Evolutionary conservation across 495 filamentous ascomycete species (phyloP).

Genomic region (Aspergillus mulundensis): DNA sequence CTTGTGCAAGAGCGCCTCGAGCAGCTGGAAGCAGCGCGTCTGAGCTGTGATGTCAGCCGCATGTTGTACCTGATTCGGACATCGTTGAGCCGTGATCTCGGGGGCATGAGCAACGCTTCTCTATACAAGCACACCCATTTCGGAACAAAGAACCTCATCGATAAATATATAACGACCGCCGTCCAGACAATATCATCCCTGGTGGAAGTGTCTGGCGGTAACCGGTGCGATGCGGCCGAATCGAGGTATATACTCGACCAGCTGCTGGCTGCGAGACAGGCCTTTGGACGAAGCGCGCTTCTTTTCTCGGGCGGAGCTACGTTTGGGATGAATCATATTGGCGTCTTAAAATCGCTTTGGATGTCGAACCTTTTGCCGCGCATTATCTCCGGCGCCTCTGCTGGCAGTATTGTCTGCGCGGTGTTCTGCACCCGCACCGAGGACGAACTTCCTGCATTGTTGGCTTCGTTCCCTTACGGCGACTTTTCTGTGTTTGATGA

Average conservation of each 20-base stretch:
- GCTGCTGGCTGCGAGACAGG: conserved; percentile 73
- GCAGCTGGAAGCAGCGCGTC: conserved; percentile 72
- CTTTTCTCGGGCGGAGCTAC: conserved; percentile 87
- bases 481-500: conserved; percentile 82
- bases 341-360: conserved; percentile 83
- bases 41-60: conserved; percentile 63
- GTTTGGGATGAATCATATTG: conserved; percentile 94
- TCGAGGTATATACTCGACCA: conserved; percentile 67
- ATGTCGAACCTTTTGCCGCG: conserved; percentile 73
- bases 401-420: conserved; percentile 88
- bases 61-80: conserved; percentile 85
- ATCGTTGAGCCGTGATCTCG: conserved; percentile 72
- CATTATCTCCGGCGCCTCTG: conserved; percentile 90
- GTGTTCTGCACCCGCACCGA: conserved; percentile 83
- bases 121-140: conserved; percentile 82
- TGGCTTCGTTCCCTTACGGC: conserved; percentile 72
- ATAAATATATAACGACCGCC: conserved; percentile 78
- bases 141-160: conserved; percentile 83
- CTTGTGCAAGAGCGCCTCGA: conserved; percentile 65
- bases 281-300: conserved; percentile 83
- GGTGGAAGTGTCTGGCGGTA: conserved; percentile 58
- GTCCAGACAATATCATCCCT: conserved; percentile 66
- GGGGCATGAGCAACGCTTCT: conserved; percentile 77
- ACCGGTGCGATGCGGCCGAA: conserved; percentile 52
- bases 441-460: conserved; percentile 70